phyloP scores from a whole-genome alignment of 768 basidiomycete species.

The Leucogyrophana mollusca region DNA sequence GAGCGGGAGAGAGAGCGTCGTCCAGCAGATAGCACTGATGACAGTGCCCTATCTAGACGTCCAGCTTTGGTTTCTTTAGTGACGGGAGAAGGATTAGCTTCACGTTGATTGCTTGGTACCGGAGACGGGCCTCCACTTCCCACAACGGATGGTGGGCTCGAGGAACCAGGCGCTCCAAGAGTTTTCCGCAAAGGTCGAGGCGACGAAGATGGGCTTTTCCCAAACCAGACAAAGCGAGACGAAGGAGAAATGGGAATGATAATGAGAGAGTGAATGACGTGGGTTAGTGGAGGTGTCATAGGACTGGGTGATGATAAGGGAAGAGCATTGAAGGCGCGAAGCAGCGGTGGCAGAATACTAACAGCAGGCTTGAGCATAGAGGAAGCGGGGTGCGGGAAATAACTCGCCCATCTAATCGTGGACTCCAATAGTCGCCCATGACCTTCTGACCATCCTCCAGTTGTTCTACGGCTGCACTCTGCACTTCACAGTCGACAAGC shows the following conservation, averaged over 20 bases:
- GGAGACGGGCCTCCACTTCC: too few species aligned
- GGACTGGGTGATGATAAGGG: slow-evolving; percentile 63
- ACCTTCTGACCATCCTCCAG: slow-evolving; percentile 40
- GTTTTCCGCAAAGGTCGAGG: slow-evolving; percentile 26
- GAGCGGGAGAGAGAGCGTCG: slow-evolving; percentile 42
- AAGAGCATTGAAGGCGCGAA: slow-evolving; percentile 68
- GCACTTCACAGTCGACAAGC: slow-evolving; percentile 47
- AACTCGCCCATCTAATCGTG: slow-evolving; percentile 67
- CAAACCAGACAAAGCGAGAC: slow-evolving; percentile 65
- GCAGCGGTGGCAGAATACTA: slow-evolving; percentile 70
- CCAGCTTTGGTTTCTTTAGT: slow-evolving; percentile 21
- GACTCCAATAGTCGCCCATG: slow-evolving; percentile 75
- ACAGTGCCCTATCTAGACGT: slow-evolving; percentile 24
- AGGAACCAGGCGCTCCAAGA: slow-evolving; percentile 31
- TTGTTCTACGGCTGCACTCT: slow-evolving; percentile 13
- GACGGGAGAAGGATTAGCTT: not conserved
- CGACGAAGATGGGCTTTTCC: slow-evolving; percentile 33
- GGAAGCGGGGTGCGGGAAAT: not conserved
- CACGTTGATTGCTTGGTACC: not conserved
- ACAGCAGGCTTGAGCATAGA: not conserved
- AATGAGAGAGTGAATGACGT: slow-evolving; percentile 81
- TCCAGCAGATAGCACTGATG: slow-evolving; percentile 25
- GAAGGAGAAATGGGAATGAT: slow-evolving; percentile 65
- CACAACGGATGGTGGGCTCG: slow-evolving; percentile 30
- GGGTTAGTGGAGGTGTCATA: slow-evolving; percentile 70